A percentile compares a stretch with the other conserved stretches of the same genome.
These are phyloP conservation scores for Naganishia onofrii DNA, from an alignment of 768 basidiomycete genomes.

Conservation along the genomic window DNA sequence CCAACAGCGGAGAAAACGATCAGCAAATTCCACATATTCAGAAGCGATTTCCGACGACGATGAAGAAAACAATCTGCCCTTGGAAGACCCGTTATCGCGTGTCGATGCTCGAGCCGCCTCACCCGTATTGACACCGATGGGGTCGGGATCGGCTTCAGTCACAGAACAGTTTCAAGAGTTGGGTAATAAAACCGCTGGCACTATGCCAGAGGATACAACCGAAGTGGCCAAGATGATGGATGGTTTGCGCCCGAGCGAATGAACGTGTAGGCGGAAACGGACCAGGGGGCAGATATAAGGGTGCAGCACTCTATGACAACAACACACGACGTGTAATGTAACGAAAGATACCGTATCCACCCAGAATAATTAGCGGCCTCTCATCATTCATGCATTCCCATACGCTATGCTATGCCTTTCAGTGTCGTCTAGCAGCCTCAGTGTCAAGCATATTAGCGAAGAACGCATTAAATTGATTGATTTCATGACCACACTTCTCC, in stretches of 20 bases:
- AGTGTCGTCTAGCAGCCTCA: too few relatives aligned
- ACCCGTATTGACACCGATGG: neutral
- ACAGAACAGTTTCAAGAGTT: neutral
- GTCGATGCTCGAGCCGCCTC: neutral
- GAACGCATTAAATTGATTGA: neutral
- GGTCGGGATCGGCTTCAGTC: neutral
- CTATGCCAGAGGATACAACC: neutral
- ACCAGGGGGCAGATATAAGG: neutral
- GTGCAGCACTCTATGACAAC: neutral
- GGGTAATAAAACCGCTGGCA: neutral
- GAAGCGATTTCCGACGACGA: conserved; percentile 9
- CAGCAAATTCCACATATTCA: conserved; percentile 3
- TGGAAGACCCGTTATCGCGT: conserved; percentile 3
- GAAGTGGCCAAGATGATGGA: conserved; percentile 23
- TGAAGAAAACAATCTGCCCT: neutral
- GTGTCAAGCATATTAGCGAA: neutral
- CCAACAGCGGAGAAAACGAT: conserved; percentile 7
- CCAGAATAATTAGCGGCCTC: neutral
- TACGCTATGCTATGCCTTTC: neutral
- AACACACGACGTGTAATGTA: neutral
- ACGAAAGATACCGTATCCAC: neutral
- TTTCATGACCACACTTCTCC: conserved; percentile 23
- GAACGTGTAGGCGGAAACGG: neutral
- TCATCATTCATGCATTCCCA: neutral
- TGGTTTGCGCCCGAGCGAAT: neutral